Base-by-base conservation (phyloP, 306 rosid species). In the Trifolium subterraneum region DNA sequence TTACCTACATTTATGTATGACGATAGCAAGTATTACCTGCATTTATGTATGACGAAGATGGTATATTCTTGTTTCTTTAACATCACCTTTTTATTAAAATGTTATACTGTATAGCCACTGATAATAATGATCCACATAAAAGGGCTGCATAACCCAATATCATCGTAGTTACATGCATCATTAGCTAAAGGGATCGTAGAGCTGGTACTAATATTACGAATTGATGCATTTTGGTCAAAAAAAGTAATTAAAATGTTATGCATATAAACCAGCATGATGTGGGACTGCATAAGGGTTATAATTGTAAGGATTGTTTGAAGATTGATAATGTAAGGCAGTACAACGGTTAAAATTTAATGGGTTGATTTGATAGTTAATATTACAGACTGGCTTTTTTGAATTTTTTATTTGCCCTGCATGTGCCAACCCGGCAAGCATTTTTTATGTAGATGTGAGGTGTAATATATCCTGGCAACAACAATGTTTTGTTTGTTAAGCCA, bases 1-100 rank as follows among this genome's bases (percentile, higher is more conserved):
- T 56, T 41, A 42, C 29, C 12, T 79, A 50, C 71, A 13, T 66
- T 23, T 79, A 35, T 79, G 20, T 58, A 58, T 23, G 71, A 67
- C 35, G 47, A 79, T 55, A 18, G 64, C 59, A 70, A 68, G 19
- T 48, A 55, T 56, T 41, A 42, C 29, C 12, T 79, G 59, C 71
- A 13, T 66, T 23, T 79, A 35, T 79, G 20, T 58, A 58, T 23
- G 71, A 67, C 35, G 47, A 79, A 6, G 35, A 18, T 64, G 48
- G n/a, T 66, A 44, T 47, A 18, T 45, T 20, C 48, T 68, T 70
- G 44, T 70, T 50, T 72, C 29, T 33, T 11, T 44, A 72, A 45
- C 50, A 15, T 31, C 52, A 59, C 22, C 67, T 15, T 63, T 52
- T 79, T 64, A n/a, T 20, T 27, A 41, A 36, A 36, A 36, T 36